These are phyloP conservation scores for Pichia membranifaciens DNA, from an alignment of 805 yeast genomes.

Conservation along the genomic window DNA sequence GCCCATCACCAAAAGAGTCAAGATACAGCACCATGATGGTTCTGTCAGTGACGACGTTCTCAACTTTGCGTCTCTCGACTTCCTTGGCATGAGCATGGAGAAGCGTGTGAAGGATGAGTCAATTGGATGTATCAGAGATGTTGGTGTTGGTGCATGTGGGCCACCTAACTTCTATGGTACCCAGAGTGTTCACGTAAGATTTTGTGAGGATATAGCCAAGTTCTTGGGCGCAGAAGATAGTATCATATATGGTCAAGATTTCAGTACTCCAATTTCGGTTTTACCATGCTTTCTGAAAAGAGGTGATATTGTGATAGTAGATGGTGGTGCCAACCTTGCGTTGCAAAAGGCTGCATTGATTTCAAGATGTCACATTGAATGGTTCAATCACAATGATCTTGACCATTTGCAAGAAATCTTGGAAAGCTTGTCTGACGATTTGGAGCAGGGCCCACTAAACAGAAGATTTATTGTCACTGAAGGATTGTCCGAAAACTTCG, in stretches of 20 bases:
- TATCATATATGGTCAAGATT: conserved; percentile 90
- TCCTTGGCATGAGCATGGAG: conserved; percentile 53
- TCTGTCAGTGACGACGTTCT: conserved; percentile 34
- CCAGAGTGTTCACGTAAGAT: conserved; percentile 80
- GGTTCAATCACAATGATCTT: conserved; percentile 86
- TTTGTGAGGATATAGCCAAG: conserved; percentile 68
- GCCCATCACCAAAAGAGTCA: conserved; percentile 35
- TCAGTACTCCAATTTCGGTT: conserved; percentile 79
- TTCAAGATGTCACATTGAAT: conserved; percentile 78
- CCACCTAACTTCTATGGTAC: conserved; percentile 97
- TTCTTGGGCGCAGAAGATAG: conserved; percentile 74
- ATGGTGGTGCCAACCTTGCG: conserved; percentile 66
- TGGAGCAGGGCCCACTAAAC: conserved; percentile 69
- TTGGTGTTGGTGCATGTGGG: conserved; percentile 98
- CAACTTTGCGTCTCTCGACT: conserved; percentile 70
- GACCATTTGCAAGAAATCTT: conserved; percentile 70
- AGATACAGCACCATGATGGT: conserved; percentile 25
- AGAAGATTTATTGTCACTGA: conserved; percentile 90
- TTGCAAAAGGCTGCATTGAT: conserved; percentile 84
- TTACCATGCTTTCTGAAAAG: conserved; percentile 91
- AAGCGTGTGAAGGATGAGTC: conserved; percentile 47
- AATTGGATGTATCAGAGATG: conserved; percentile 48
- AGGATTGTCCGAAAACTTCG: conserved; percentile 76
- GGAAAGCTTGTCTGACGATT: conserved; percentile 51
- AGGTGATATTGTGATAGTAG: conserved; percentile 89